Conservation (phyloP, 2,329 filamentous ascomycete genomes). For the Alternaria novae-zelandiae region DNA sequence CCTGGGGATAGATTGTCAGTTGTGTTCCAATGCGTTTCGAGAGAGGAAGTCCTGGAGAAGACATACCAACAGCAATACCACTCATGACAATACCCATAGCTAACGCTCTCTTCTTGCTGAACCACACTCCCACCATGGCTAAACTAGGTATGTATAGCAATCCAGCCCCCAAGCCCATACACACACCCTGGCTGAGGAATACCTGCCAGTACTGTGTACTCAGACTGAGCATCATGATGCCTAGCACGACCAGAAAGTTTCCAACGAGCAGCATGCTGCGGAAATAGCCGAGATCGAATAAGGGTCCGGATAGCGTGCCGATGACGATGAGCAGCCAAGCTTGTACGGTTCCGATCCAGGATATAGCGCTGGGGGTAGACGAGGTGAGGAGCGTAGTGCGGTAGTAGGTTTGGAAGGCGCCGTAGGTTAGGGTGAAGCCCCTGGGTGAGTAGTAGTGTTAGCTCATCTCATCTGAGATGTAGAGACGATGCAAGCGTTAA, state of each 20-base stretch:
- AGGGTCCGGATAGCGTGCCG: conserved; percentile 56
- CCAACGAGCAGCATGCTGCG: conserved; percentile 55
- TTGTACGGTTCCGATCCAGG: conserved; percentile 56
- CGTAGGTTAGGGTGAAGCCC: conserved; percentile 52
- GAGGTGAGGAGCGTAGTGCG: conserved; percentile 45
- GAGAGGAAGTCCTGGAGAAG: background rate
- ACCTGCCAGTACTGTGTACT: conserved; percentile 62
- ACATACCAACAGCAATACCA: conserved; percentile 47
- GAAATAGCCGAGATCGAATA: conserved; percentile 57
- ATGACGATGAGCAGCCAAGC: conserved; percentile 59
- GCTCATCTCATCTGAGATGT: background rate
- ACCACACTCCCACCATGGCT: conserved; percentile 47
- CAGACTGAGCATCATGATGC: conserved; percentile 68
- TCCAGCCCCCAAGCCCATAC: conserved; percentile 51
- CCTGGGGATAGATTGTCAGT: conserved; percentile 28
- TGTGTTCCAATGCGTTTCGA: background rate
- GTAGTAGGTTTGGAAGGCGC: conserved; percentile 57
- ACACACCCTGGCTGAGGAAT: conserved; percentile 61
- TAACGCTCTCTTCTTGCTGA: conserved; percentile 40
- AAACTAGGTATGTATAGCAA: conserved; percentile 47
- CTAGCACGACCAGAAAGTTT: conserved; percentile 62
- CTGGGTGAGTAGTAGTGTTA: conserved; percentile 21
- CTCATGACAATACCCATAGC: conserved; percentile 48
- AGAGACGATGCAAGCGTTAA: background rate
- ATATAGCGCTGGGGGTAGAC: conserved; percentile 47